Percentiles rank a stretch among this genome's conserved stretches.
Conservation (phyloP, 495 filamentous ascomycete genomes). For the Evansstolkia leycettana region DNA sequence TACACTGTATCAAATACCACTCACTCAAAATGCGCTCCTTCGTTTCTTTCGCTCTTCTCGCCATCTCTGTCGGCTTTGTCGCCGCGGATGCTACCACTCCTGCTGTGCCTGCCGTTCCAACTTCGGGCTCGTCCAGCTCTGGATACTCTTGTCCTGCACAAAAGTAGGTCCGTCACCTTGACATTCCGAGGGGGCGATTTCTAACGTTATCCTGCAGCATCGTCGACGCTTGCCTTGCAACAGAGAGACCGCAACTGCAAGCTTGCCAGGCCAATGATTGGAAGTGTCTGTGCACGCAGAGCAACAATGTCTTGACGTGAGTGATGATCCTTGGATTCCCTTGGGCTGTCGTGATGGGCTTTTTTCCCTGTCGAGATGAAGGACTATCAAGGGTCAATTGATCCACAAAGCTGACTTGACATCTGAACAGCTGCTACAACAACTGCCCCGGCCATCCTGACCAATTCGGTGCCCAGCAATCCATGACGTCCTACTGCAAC, state of each 20-base stretch:
- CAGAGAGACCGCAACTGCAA: constrained; percentile 10
- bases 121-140: background rate
- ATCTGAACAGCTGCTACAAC: constrained; percentile 26
- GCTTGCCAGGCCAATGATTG: constrained; percentile 17
- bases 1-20: background rate
- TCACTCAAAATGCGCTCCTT: constrained; percentile 5
- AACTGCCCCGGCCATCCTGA: constrained; percentile 23
- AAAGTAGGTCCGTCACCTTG: constrained; percentile 1
- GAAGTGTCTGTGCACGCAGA: constrained; percentile 20
- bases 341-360: too few species aligned
- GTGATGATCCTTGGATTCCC: too few species aligned
- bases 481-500: constrained; percentile 19
- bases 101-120: background rate
- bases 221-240: constrained; percentile 18
- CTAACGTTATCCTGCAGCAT: constrained; percentile 10
- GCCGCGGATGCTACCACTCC: constrained; percentile 1
- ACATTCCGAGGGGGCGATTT: background rate
- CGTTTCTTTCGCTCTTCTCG: constrained; percentile 2
- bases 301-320: constrained; percentile 20
- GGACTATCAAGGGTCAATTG: too few species aligned
- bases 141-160: constrained; percentile 3
- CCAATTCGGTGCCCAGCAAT: constrained; percentile 12
- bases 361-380: too few species aligned
- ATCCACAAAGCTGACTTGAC: constrained; percentile 3
- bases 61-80: constrained; percentile 3